Base-by-base conservation (phyloP, 192 early-diverging fungal species). In the Gryganskiella cystojenkinii region DNA sequence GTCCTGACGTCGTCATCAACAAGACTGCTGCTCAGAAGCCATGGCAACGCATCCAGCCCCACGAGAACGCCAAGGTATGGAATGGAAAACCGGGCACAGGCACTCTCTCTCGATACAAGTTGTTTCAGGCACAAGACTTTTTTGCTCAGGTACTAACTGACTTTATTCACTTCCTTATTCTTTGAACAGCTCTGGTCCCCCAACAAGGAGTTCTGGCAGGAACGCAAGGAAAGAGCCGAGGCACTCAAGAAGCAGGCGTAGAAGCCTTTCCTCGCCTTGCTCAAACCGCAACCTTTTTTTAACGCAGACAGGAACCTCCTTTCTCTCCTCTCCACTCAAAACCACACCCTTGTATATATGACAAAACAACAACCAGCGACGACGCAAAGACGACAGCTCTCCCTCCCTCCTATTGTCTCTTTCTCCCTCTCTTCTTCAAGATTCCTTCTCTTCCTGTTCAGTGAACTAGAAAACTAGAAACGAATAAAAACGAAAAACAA, bases 21-120 rank as follows among this genome's bases (percentile, higher is more conserved):
- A 80, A 80, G 57, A 27, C 78, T 40, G 69, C 68, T 25, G 44
- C 68, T 17, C 56, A 67, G 51, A 70, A 80, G 59, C 78, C 78
- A 62, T 80, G 78, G 78, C 64, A 80, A 51, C 78, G 78, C 6
- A 80, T 80, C 55, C 78, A 80, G 58, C 69, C 68, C 27, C 78
- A 80, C 27, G 78, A 80, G 52, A 80, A 80, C 65, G 67, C 78
- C 43, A 80, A 80, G 78, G 78, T 80, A 71, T 30, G 4, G 5
- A 34, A 13, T 27, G 10, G 14, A 40, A 42, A 24, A 25, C 28
- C 6, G 25, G 6, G 7, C 22, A 14, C 24, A 7, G 30, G 3
- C 6, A 7, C 30, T 54, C 20, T 42, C 24, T 56, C 30, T 20
- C n/a, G 14, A 20, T 46, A 30, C 60, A 40, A 40, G 7, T 40